Evolutionary conservation across 495 filamentous ascomycete species (phyloP), one percentile per base, ranked within the genome.

Genomic region (Aspergillus nidulans): DNA sequence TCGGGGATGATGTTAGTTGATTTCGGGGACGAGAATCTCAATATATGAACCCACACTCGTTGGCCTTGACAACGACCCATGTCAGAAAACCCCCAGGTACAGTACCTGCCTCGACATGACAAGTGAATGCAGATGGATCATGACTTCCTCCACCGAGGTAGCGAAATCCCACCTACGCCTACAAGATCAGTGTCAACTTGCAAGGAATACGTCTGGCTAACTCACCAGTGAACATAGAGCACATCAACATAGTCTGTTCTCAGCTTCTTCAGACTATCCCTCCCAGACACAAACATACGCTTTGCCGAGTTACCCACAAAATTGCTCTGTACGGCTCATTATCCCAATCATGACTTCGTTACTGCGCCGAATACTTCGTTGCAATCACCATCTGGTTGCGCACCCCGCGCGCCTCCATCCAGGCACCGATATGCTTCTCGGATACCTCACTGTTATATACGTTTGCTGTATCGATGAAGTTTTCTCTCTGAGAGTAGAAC

Each of bases 41-140:
- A 2, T 5, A 34, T 34, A 7, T 34, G 9, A 13, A 34, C 30
- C 2, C 34, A 34, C 87, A 71, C 60, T 82, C 72, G 58, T 89
- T 89, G 38, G 83, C 83, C 61, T 85, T 85, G 57, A 63, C 62
- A 12, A 89, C 85, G 8, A 88, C 67, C 84, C 84, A 89, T 81
- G 58, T 89, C 87, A 40, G 75, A 34, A 81, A 59, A 88, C 70
- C 32, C 86, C 87, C 0, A 90, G 78, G 56, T 89, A 89, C 6
- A 89, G 70, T 1, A 89, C 86, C 67, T 89, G 87, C 28, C 85
- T 84, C 32, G 72, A 54, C 1, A 60, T 44, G 30, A 88, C 79
- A 6, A 87, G 65, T 39, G 67, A 61, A 67, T 89, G 82, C n/a
- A 90, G 78, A 1, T 77, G 74, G 25, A 84, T 80, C 86, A 90